These are phyloP conservation scores for Fomes fomentarius DNA, from an alignment of 1,284 basidiomycete species.

Conservation along the genomic window DNA sequence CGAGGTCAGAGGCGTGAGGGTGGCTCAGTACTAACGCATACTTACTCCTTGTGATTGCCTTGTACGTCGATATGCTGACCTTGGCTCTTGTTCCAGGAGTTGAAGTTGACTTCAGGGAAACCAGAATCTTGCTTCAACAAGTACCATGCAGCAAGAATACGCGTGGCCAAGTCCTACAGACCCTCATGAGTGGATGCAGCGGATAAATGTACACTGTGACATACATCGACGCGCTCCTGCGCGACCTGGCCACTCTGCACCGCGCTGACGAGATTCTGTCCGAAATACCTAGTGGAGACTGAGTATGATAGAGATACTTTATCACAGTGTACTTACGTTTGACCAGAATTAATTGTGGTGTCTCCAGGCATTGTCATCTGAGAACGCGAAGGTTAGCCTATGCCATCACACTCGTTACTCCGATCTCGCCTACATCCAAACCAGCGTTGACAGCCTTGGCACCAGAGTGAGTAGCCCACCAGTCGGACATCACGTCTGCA, in stretches of 20 bases:
- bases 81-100: conserved; percentile 34
- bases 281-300: conserved; percentile 24
- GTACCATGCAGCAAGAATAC: conserved; percentile 67
- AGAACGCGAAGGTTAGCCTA: background rate
- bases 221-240: conserved; percentile 22
- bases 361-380: conserved; percentile 70
- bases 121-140: conserved; percentile 63
- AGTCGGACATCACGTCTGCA: conserved; percentile 43
- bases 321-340: conserved; percentile 26
- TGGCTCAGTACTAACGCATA: background rate
- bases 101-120: conserved; percentile 52
- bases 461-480: conserved; percentile 41
- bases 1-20: conserved; percentile 3
- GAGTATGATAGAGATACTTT: too few relatives aligned
- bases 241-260: conserved; percentile 26
- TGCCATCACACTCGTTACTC: too few relatives aligned
- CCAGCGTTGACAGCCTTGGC: conserved; percentile 54
- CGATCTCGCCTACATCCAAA: conserved; percentile 56
- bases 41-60: conserved; percentile 60
- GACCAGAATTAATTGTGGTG: conserved; percentile 39
- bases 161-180: conserved; percentile 58
- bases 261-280: conserved; percentile 23
- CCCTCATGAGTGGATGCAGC: background rate
- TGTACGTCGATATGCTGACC: conserved; percentile 37
- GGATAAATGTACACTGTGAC: background rate